Conservation (phyloP, 495 filamentous ascomycete genomes). For the Annulohypoxylon nitens region DNA sequence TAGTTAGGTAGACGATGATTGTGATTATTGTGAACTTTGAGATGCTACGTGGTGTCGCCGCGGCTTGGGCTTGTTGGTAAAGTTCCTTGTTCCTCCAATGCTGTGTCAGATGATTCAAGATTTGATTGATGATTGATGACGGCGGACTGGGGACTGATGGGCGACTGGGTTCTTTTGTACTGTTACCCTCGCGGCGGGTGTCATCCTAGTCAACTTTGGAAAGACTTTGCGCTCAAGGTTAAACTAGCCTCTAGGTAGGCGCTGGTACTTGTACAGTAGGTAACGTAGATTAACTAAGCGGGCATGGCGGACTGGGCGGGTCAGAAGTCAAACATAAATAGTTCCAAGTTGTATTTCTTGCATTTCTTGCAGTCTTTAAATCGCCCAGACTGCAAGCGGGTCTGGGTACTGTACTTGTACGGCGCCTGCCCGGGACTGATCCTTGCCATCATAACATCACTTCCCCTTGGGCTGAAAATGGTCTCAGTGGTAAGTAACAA, state of each 20-base stretch:
- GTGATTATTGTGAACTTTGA: neutral
- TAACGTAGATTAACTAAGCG: neutral
- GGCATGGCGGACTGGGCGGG: neutral
- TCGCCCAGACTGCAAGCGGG: conserved; percentile 10
- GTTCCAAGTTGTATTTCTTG: too few relatives aligned
- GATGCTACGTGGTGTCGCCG: conserved; percentile 30
- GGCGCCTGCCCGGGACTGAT: conserved; percentile 5
- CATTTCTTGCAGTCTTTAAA: conserved; percentile 9
- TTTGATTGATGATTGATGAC: conserved; percentile 32
- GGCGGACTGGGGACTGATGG: neutral
- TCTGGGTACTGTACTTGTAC: conserved; percentile 4
- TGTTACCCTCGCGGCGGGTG: neutral
- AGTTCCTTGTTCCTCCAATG: conserved; percentile 1
- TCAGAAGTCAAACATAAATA: neutral
- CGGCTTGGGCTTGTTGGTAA: conserved; percentile 14
- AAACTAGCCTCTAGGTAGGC: neutral
- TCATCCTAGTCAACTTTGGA: neutral
- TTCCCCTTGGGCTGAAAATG: neutral
- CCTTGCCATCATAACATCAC: neutral
- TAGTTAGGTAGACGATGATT: conserved; percentile 3
- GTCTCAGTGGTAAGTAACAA: neutral
- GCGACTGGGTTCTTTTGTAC: neutral
- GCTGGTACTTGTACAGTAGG: too few relatives aligned
- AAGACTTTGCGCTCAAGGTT: neutral
- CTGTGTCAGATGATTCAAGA: conserved; percentile 34